Percentiles rank a stretch among this genome's conserved stretches.
Conservation (phyloP, 75 land plant genomes). For the Selaginella moellendorffii region DNA sequence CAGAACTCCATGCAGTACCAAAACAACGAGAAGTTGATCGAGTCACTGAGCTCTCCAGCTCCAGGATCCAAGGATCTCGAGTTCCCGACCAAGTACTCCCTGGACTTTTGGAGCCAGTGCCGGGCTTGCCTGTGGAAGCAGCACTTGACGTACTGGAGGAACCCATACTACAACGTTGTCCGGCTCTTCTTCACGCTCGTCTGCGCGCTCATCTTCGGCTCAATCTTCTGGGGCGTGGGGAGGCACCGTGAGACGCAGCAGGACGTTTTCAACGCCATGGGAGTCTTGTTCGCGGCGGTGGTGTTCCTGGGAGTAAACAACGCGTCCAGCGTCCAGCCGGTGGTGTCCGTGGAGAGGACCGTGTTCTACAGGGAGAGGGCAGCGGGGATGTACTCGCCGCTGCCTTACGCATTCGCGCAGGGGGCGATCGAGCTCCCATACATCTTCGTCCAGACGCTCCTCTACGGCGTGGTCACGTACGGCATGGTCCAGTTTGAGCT, state of each 20-base stretch:
- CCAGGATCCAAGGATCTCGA: conserved; percentile 31
- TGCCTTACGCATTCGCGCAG: conserved; percentile 33
- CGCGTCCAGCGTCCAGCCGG: conserved; percentile 24
- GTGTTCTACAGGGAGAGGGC: conserved; percentile 24
- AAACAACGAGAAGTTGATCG: conserved; percentile 20
- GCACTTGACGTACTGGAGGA: conserved; percentile 38
- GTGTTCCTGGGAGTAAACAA: conserved; percentile 26
- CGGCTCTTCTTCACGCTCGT: conserved; percentile 15
- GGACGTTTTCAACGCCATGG: conserved; percentile 20
- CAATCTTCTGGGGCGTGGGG: conserved; percentile 61
- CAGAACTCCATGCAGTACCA: too few relatives aligned
- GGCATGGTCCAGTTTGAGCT: conserved; percentile 45
- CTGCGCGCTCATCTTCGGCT: conserved; percentile 37
- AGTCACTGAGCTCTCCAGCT: conserved; percentile 32
- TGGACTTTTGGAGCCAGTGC: conserved; percentile 23
- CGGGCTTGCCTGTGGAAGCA: conserved; percentile 44
- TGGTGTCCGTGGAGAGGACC: conserved; percentile 19
- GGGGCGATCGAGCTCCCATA: conserved; percentile 59
- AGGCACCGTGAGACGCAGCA: conserved; percentile 10
- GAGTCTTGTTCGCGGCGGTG: conserved; percentile 19
- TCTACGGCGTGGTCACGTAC: conserved; percentile 46
- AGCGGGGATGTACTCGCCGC: conserved; percentile 22
- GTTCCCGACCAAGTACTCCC: conserved; percentile 43
- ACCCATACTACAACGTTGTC: conserved; percentile 18
- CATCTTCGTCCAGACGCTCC: conserved; percentile 37